Evolutionary conservation across 1,139 yeast genomes (phyloP), one percentile per base, ranked within the genome.

Genomic region (Lodderomyces orthopsilosis): DNA sequence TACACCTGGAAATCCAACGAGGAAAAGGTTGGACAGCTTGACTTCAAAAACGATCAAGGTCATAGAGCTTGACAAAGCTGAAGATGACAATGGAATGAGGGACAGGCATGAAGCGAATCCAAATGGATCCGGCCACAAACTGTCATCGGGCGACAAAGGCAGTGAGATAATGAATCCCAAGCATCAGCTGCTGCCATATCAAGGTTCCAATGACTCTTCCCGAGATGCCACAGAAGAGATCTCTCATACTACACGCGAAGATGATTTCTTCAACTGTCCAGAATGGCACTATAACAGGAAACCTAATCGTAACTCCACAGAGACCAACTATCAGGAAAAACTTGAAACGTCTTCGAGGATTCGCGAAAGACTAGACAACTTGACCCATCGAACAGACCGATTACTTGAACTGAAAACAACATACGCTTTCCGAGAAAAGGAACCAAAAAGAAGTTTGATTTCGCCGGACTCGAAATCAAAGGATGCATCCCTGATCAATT

Each of bases 11-110:
- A 18, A 19, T 13, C 34, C 34, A 15, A 14, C 28, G 17, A 34
- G 46, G 41, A 3, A 36, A 30, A 15, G 40, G 40, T 35, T 40
- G 44, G 17, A 38, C 6, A 15, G 34, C 5, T 30, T 30, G 34
- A 6, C 4, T 9, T 15, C 34, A 13, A 30, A 12, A 17, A 30
- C 34, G n/a, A 13, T 10, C 4, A 13, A 14, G 4, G n/a, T 30
- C 12, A 15, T 30, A 15, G n/a, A 30, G 3, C 18, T 30, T 15
- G 34, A 30, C 19, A 30, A 30, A 30, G 19, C 34, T 9, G 34
- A 30, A 2, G 15, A 30, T 9, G 34, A 30, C 17, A 27, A 26
- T 12, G 28, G 9, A 26, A 4, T 12, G n/a, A n/a, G n/a, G n/a
- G n/a, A n/a, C n/a, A 8, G 5, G 9, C 28, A 12, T 26, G 8